Percentiles rank a stretch among this genome's conserved stretches.
Conservation (phyloP, 768 basidiomycete genomes). For the Lenzites betulinus region DNA sequence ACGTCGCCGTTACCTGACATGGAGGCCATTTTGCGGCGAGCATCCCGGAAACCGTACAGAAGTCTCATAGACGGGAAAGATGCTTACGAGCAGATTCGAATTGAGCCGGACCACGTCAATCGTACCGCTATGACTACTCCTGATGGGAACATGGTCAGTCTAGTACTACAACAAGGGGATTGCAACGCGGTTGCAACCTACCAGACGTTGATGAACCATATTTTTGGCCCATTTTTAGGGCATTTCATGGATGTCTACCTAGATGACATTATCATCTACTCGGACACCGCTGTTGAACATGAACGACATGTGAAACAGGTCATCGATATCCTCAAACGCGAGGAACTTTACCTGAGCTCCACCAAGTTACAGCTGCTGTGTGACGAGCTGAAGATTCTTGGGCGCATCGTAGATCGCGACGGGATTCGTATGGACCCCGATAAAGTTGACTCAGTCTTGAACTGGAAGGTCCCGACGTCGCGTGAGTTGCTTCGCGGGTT, state of each 20-base stretch:
- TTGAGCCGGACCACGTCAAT: constrained; percentile 33
- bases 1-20: too few species aligned
- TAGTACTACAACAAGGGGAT: too few species aligned
- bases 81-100: too few species aligned
- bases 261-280: constrained; percentile 37
- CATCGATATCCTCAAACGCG: constrained; percentile 11
- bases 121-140: constrained; percentile 35
- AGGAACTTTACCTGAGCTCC: constrained; percentile 24
- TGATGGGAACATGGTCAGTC: constrained; percentile 28
- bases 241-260: too few species aligned
- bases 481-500: too few species aligned
- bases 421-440: constrained; percentile 47
- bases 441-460: constrained; percentile 42
- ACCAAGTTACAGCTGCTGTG: constrained; percentile 29
- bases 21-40: too few species aligned
- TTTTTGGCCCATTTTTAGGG: too few species aligned
- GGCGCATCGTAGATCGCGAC: constrained; percentile 34
- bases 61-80: too few species aligned
- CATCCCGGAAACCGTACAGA: too few species aligned
- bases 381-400: constrained; percentile 24
- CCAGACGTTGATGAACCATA: too few species aligned
- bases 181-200: too few species aligned
- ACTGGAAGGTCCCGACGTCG: constrained; percentile 36
- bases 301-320: constrained; percentile 25
- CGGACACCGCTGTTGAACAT: constrained; percentile 30